Conservation (phyloP, 495 filamentous ascomycete species). For the Aspergillus kassunensis region DNA sequence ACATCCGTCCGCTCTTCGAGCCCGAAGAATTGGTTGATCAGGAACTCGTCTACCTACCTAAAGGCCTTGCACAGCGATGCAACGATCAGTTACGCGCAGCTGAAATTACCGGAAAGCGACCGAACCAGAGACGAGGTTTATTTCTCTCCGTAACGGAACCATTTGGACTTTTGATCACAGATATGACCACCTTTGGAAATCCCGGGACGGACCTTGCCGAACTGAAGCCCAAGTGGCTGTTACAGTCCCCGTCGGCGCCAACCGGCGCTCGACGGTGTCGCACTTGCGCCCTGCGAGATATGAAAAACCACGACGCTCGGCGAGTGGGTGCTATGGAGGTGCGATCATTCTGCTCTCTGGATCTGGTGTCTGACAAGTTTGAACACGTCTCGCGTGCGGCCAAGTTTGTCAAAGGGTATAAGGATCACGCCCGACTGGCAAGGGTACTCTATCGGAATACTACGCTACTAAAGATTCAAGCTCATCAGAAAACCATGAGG, state of each 20-base stretch:
- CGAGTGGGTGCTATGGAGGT: constrained; percentile 22
- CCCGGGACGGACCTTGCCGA: constrained; percentile 56
- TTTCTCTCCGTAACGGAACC: constrained; percentile 55
- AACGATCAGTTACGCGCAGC: constrained; percentile 47
- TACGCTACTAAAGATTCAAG: constrained; percentile 31
- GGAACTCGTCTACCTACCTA: constrained; percentile 49
- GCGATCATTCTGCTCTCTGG: constrained; percentile 54
- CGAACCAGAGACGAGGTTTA: constrained; percentile 49
- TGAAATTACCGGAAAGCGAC: constrained; percentile 29
- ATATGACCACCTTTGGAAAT: constrained; percentile 63
- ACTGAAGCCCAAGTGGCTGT: constrained; percentile 94
- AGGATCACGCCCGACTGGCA: constrained; percentile 34
- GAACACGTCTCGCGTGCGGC: constrained; percentile 36
- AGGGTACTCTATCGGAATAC: constrained; percentile 33
- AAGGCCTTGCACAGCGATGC: constrained; percentile 40
- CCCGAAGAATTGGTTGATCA: constrained; percentile 58
- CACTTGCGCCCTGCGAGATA: constrained; percentile 74
- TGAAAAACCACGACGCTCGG: constrained; percentile 41
- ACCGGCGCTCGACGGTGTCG: constrained; percentile 63
- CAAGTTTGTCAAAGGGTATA: constrained; percentile 33
- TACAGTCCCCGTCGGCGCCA: constrained; percentile 77
- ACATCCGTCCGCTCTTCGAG: constrained; percentile 55
- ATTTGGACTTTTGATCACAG: constrained; percentile 69
- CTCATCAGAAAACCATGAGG: constrained; percentile 29
- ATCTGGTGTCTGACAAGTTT: constrained; percentile 44